Evolutionary conservation across 2,329 filamentous ascomycete genomes (phyloP).

Genomic region (Aaosphaeria pasadenensis): DNA sequence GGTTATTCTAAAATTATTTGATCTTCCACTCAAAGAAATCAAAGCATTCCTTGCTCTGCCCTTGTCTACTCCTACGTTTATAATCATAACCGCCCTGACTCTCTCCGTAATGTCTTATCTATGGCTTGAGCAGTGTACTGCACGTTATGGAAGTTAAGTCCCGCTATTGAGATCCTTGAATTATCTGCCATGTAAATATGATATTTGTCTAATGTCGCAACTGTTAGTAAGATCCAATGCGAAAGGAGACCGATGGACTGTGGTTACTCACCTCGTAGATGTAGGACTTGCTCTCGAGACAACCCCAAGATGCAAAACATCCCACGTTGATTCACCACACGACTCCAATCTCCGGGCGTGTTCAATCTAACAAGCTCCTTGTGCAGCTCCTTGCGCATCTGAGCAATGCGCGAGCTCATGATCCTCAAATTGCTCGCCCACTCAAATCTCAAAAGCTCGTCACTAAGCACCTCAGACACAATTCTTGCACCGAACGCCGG

Average conservation of each 20-base stretch:
- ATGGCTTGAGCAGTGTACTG: not conserved
- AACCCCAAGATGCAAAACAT: conserved; percentile 38
- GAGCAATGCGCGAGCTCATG: conserved; percentile 33
- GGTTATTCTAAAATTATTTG: no score
- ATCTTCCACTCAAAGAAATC: no score
- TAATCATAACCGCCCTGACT: no score
- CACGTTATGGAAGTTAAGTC: not conserved
- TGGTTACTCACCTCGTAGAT: not conserved
- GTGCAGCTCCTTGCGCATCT: conserved; percentile 25
- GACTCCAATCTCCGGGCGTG: conserved; percentile 29
- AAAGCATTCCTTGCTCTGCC: no score
- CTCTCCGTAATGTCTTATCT: not conserved
- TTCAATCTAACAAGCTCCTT: conserved; percentile 16
- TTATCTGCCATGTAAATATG: not conserved
- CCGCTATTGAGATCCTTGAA: not conserved
- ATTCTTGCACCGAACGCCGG: conserved; percentile 30
- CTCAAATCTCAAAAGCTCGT: conserved; percentile 14
- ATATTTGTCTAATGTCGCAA: not conserved
- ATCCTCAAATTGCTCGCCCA: conserved; percentile 34
- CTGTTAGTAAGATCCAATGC: no score
- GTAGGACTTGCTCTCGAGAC: not conserved
- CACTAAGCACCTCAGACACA: conserved; percentile 22
- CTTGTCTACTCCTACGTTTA: no score
- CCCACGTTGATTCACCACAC: conserved; percentile 36
- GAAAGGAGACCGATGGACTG: no score